Evolutionary conservation across 2,329 filamentous ascomycete species (phyloP), one percentile per base, ranked within the genome.

Genomic region (Cladosporium sp.): DNA sequence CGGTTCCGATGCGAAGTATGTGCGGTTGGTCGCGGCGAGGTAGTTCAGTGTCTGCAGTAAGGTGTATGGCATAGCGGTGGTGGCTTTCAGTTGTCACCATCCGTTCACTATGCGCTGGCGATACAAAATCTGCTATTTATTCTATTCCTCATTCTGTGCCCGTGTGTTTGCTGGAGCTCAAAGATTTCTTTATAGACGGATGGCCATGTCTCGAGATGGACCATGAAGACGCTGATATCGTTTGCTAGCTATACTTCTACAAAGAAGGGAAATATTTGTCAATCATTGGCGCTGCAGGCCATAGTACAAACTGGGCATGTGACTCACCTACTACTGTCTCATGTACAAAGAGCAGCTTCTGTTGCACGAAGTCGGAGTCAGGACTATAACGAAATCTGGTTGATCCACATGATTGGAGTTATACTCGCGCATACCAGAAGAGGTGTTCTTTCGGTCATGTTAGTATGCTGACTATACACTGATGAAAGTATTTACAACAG

Each of bases 41-140:
- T 51, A 38, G 30, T 57, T 36, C 8, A 64, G 51, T 4, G 28
- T 58, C 26, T 64, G 61, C n/a, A 64, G 61, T 14, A 41, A 24
- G 32, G 61, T 64, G 30, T 55, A 41, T 24, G 61, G 61, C 61
- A 64, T 64, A 8, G 41, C n/a, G n/a, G 21, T 3, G 41, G n/a
- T 21, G 41, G 8, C n/a, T 44, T 11, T 21, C 4, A 18, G 2
- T 11, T 2, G 3, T 44, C 18, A 18, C n/a, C 18, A 10, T 21
- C 8, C 41, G 18, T 44, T 44, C 41, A 44, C 41, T 21, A 11
- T 21, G 2, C 41, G n/a, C 41, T 6, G 5, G 5, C 7, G n/a
- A n/a, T 8, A n/a, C 6, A 12, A 0, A 12, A 3, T 11, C n/a
- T 47, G 10, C n/a, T 47, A 47, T 3, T 47, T 47, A 21, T 21